phyloP scores from a whole-genome alignment of 139 green algal species.

The Tetradesmus obliquus region DNA sequence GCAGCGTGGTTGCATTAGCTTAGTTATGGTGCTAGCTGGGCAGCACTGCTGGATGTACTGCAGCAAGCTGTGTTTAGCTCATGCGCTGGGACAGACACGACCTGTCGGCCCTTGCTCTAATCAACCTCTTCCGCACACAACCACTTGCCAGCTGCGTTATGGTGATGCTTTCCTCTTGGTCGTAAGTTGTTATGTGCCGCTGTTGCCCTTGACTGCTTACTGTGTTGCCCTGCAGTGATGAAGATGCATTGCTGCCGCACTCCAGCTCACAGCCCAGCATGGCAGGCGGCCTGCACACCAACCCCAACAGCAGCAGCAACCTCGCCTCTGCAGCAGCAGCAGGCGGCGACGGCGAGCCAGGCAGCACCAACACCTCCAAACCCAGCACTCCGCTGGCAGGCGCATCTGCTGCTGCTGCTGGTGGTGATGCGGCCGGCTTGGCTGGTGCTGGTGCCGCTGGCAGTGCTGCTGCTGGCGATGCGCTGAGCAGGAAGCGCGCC shows the following conservation, averaged over 20 bases:
- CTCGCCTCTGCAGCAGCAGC: slow-evolving; percentile 5
- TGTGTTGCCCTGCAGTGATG: slow-evolving; percentile 25
- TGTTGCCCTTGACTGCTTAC: background rate
- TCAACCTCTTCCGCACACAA: too few species aligned
- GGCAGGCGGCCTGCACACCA: background rate
- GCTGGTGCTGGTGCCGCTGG: background rate
- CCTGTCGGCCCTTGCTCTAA: too few species aligned
- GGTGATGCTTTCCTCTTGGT: too few species aligned
- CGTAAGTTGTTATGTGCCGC: too few species aligned
- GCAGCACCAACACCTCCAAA: background rate
- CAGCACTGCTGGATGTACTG: background rate
- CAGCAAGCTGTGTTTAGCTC: too few species aligned
- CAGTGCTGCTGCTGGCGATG: slow-evolving; percentile 33
- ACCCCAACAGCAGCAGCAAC: background rate
- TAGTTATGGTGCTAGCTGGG: too few species aligned
- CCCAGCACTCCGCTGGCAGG: slow-evolving; percentile 26
- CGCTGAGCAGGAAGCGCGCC: slow-evolving; percentile 59
- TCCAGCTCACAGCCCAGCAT: slow-evolving; percentile 15
- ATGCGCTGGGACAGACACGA: too few species aligned
- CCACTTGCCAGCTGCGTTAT: too few species aligned
- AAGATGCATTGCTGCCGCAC: background rate
- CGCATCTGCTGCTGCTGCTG: background rate
- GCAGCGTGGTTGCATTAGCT: too few species aligned
- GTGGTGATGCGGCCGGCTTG: background rate
- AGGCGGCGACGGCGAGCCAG: background rate